Conservation (phyloP, 768 basidiomycete genomes). For the Tulasnella sp. region DNA sequence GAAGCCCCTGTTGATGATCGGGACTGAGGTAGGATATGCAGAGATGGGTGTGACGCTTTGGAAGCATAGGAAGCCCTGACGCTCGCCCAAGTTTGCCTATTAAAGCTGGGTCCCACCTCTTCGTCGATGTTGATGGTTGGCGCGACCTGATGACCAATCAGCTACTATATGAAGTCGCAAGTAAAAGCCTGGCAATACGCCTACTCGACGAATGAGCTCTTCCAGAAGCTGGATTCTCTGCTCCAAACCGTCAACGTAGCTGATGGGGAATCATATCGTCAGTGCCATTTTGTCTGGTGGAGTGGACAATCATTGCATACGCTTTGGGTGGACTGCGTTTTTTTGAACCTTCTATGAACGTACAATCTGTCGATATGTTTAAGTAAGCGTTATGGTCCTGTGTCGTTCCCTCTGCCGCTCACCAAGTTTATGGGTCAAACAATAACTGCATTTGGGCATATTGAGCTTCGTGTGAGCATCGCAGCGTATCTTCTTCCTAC, state of each 20-base stretch:
- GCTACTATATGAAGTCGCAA: slow-evolving; percentile 20
- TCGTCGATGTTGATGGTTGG: slow-evolving; percentile 25
- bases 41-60: neutral
- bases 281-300: neutral
- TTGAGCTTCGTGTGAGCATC: slow-evolving; percentile 2
- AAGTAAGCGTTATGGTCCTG: slow-evolving; percentile 22
- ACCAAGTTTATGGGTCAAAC: slow-evolving; percentile 41
- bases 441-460: slow-evolving; percentile 15
- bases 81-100: slow-evolving; percentile 8
- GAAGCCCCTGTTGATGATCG: neutral
- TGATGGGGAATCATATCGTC: slow-evolving; percentile 20
- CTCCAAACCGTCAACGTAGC: slow-evolving; percentile 46
- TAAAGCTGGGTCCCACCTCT: slow-evolving; percentile 13
- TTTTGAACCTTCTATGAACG: slow-evolving; percentile 31
- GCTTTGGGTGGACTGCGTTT: slow-evolving; percentile 59
- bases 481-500: slow-evolving; percentile 65
- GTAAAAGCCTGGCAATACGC: slow-evolving; percentile 14
- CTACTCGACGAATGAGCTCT: slow-evolving; percentile 34
- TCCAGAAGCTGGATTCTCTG: slow-evolving; percentile 43
- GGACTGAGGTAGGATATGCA: neutral
- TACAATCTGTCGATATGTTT: slow-evolving; percentile 38
- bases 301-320: slow-evolving; percentile 26
- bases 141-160: slow-evolving; percentile 24
- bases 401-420: slow-evolving; percentile 26
- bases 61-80: slow-evolving; percentile 19